A percentile compares a stretch with the other conserved stretches of the same genome.
phyloP scores from a whole-genome alignment of 2,329 filamentous ascomycete genomes.

The Sclerotinia minor region DNA sequence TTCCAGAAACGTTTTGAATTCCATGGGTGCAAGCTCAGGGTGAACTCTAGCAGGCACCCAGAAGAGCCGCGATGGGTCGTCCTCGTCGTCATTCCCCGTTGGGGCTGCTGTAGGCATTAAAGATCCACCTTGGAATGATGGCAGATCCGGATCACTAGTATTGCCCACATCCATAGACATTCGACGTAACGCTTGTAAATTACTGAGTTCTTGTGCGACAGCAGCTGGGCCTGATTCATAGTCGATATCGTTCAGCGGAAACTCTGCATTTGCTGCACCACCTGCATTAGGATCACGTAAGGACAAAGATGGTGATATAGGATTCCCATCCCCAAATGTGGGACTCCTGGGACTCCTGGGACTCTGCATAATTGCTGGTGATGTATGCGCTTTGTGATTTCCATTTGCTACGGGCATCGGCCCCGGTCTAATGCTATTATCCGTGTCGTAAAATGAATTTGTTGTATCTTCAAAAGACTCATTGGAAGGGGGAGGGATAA shows the following conservation, averaged over 20 bases:
- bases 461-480: constrained; percentile 44
- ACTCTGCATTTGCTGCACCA: constrained; percentile 59
- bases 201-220: constrained; percentile 71
- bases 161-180: constrained; percentile 77
- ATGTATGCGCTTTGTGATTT: constrained; percentile 38
- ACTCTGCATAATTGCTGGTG: constrained; percentile 39
- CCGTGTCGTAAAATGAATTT: constrained; percentile 36
- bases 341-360: constrained; percentile 36
- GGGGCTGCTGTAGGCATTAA: constrained; percentile 71
- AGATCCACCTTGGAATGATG: constrained; percentile 65
- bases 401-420: constrained; percentile 38
- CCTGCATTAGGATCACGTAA: constrained; percentile 43
- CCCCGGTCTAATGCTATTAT: constrained; percentile 30
- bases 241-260: constrained; percentile 70
- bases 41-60: constrained; percentile 96
- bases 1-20: constrained; percentile 96
- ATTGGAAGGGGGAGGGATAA: constrained; percentile 48
- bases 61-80: constrained; percentile 83
- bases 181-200: constrained; percentile 69
- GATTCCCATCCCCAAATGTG: constrained; percentile 41
- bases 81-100: constrained; percentile 73
- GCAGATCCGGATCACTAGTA: constrained; percentile 68
- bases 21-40: constrained; percentile 89
- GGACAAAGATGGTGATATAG: constrained; percentile 45
- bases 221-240: constrained; percentile 72